Conservation (phyloP, 83 land plant species). For the Diphasiastrum complanatum region DNA sequence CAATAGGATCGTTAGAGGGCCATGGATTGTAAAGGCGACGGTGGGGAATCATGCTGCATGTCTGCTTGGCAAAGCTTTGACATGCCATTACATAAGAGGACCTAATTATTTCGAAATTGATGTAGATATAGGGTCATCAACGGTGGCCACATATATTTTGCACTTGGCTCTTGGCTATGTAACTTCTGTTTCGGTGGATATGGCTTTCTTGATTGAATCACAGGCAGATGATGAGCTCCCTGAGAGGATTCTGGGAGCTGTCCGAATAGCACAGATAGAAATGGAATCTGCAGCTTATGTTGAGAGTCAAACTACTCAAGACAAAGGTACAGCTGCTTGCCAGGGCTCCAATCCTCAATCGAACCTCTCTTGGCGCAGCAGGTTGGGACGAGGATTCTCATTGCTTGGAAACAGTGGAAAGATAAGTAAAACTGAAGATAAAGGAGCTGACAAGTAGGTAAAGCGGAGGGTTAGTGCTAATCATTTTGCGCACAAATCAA, state of each 20-base stretch:
- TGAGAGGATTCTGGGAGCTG: constrained; percentile 74
- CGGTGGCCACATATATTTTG: constrained; percentile 71
- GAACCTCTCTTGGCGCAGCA: too few species aligned
- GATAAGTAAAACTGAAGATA: too few species aligned
- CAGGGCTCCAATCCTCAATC: too few species aligned
- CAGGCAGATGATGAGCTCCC: constrained; percentile 87
- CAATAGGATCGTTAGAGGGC: constrained; percentile 79
- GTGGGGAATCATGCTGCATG: constrained; percentile 88
- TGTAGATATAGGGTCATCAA: constrained; percentile 84
- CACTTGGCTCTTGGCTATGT: constrained; percentile 75
- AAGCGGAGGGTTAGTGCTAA: too few species aligned
- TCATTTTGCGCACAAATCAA: too few species aligned
- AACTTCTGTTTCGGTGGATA: constrained; percentile 65
- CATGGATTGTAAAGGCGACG: constrained; percentile 82
- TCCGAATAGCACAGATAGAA: constrained; percentile 80
- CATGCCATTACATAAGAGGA: constrained; percentile 58
- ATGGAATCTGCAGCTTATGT: constrained; percentile 50
- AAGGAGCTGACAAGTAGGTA: too few species aligned
- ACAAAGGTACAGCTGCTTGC: too few species aligned
- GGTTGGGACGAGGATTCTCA: too few species aligned
- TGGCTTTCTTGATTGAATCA: constrained; percentile 88
- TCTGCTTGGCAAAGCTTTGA: constrained; percentile 79
- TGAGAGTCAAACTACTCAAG: too few species aligned
- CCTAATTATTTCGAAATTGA: constrained; percentile 80
- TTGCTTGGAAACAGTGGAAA: too few species aligned